These are phyloP conservation scores for Aspergillus vadensis DNA, from an alignment of 2,329 filamentous ascomycete species.

Conservation along the genomic window DNA sequence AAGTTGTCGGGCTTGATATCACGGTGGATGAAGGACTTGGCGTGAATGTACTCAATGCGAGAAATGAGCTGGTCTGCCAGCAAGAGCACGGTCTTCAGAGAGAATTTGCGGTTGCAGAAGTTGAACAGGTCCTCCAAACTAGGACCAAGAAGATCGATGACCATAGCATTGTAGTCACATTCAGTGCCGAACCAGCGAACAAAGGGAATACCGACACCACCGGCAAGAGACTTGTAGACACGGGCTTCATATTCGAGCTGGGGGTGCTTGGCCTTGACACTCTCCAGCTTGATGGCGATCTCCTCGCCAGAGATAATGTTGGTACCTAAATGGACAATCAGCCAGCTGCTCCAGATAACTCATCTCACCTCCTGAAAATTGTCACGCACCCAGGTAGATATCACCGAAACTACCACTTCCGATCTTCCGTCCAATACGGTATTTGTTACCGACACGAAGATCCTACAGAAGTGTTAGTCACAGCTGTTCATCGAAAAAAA, in stretches of 20 bases:
- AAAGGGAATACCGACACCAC: slow-evolving; percentile 96
- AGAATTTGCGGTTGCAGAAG: slow-evolving; percentile 99
- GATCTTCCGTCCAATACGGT: slow-evolving; percentile 99
- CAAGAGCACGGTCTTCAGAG: slow-evolving; percentile 94
- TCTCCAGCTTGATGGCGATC: slow-evolving; percentile 99
- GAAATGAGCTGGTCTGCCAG: slow-evolving; percentile 98
- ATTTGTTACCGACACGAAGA: slow-evolving; percentile 98
- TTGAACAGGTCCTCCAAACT: slow-evolving; percentile 98
- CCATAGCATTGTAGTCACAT: slow-evolving; percentile 99
- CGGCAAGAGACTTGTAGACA: slow-evolving; percentile 82
- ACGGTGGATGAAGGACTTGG: slow-evolving; percentile 99
- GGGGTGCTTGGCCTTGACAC: slow-evolving; percentile 98
- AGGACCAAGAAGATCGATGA: slow-evolving; percentile 92
- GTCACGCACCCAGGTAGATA: slow-evolving; percentile 77
- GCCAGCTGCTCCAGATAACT: slow-evolving; percentile 3
- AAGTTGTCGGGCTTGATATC: slow-evolving; percentile 99
- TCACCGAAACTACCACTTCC: slow-evolving; percentile 97
- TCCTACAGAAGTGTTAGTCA: slow-evolving; percentile 64
- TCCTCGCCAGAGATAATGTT: slow-evolving; percentile 99
- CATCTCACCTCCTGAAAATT: neutral
- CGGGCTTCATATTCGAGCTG: slow-evolving; percentile 98
- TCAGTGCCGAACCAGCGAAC: slow-evolving; percentile 99
- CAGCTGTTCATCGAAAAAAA: neutral
- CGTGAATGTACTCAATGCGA: slow-evolving; percentile 98
- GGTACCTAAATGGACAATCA: slow-evolving; percentile 64